Base-by-base conservation (phyloP, 768 basidiomycete species). In the Tulasnella sp. region DNA sequence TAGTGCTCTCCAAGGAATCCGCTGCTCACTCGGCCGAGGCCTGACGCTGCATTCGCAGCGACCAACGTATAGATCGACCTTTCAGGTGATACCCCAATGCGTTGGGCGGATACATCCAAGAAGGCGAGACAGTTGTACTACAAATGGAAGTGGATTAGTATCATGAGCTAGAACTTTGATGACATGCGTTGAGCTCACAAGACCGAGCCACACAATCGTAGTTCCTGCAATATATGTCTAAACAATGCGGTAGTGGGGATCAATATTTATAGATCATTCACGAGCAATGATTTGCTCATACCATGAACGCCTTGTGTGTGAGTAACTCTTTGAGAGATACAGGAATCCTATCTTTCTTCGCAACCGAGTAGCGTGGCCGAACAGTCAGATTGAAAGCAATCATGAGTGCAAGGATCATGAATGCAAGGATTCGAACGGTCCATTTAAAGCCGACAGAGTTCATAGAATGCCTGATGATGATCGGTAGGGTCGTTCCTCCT, bases 241-340 rank as follows among this genome's bases (percentile, higher is more conserved):
- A n/a, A n/a, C n/a, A n/a, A n/a, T n/a, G n/a, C n/a, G n/a, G n/a
- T n/a, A n/a, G n/a, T n/a, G n/a, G n/a, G n/a, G n/a, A n/a, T n/a
- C n/a, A n/a, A n/a, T n/a, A n/a, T n/a, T n/a, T n/a, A n/a, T n/a
- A n/a, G n/a, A n/a, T n/a, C n/a, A n/a, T n/a, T n/a, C n/a, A n/a
- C n/a, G n/a, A n/a, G n/a, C n/a, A n/a, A 38, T 38, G 15, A 7
- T 15, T 38, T 7, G 3, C 13, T 13, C 17, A 19, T 0, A 74
- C 76, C 66, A 73, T 78, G 70, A 82, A 83, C 13, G 78, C 76
- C 7, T 66, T 62, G 51, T 74, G 47, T 23, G 83, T 83, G 44
- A 85, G 72, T 21, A 88, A 65, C 13, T 84, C 82, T 3, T 83
- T 82, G 5, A 56, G 72, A 69, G 3, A 74, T 70, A 49, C 79